Conservation (phyloP, 805 yeast species). For the Candida piceae region DNA sequence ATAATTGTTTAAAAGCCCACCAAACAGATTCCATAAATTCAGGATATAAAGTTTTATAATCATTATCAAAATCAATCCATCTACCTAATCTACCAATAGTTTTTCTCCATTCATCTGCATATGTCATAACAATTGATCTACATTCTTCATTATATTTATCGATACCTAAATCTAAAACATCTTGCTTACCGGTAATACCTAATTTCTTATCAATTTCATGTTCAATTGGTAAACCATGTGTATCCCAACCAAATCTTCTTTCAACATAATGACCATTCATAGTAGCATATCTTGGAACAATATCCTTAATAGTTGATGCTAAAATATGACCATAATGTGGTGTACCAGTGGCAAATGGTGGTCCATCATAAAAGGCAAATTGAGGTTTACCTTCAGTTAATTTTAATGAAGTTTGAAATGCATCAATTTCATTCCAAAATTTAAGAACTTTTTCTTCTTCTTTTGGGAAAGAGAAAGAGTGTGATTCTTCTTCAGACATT, state of each 20-base stretch:
- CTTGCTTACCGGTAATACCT: slow-evolving; percentile 89
- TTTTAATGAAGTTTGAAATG: slow-evolving; percentile 84
- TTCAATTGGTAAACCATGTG: slow-evolving; percentile 98
- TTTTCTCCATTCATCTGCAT: slow-evolving; percentile 90
- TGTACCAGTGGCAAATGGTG: slow-evolving; percentile 99
- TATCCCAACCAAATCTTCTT: slow-evolving; percentile 99
- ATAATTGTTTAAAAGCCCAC: slow-evolving; percentile 96
- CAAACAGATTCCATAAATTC: slow-evolving; percentile 96
- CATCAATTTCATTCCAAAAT: slow-evolving; percentile 87
- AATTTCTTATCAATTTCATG: slow-evolving; percentile 97
- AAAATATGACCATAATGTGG: slow-evolving; percentile 98
- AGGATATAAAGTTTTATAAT: slow-evolving; percentile 94
- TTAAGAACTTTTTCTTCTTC: slow-evolving; percentile 83
- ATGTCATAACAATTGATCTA: slow-evolving; percentile 95
- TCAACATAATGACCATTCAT: slow-evolving; percentile 96
- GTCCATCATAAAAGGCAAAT: slow-evolving; percentile 96
- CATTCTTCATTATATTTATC: slow-evolving; percentile 93
- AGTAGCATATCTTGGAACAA: slow-evolving; percentile 95
- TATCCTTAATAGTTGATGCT: slow-evolving; percentile 96
- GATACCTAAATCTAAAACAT: slow-evolving; percentile 90
- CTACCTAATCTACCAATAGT: slow-evolving; percentile 94
- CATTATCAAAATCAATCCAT: slow-evolving; percentile 99
- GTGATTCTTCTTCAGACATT: slow-evolving; percentile 30
- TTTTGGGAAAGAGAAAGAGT: slow-evolving; percentile 66
- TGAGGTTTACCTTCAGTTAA: slow-evolving; percentile 80